Evolutionary conservation across 2,329 filamentous ascomycete species (phyloP), one percentile per base, ranked within the genome.

Genomic region (Cladosporium cucumerinum): DNA sequence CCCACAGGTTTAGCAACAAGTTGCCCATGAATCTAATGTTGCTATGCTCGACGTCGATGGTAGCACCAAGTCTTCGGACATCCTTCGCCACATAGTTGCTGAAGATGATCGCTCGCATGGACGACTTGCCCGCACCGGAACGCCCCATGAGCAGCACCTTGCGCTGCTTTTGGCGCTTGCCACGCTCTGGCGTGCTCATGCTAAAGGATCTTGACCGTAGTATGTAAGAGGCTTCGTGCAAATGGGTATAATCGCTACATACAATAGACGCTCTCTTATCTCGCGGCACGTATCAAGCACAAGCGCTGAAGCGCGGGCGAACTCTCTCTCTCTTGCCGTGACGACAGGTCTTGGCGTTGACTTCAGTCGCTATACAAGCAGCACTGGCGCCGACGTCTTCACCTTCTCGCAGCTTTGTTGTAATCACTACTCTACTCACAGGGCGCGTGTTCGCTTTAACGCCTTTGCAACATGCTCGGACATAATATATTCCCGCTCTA

Each of bases 21-120:
- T 98, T 98, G 61, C 95, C 95, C 81, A 99, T 91, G 81, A 99
- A 99, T 78, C 97, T 97, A 79, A 98, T 95, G 80, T 97, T 95
- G 68, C 93, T 97, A 74, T 98, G 91, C 79, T 99, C 95, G 66
- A 99, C 95, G 76, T 99, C 95, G 76, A 99, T 98, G 14, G 95
- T 99, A 1, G 95, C 95, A 70, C 95, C 95, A 64, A 99, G 82
- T 65, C 95, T 84, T 46, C 95, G 86, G 7, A 97, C 97, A 78
- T 99, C 95, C 75, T 96, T 93, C 64, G 95, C 95, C 69, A 98
- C 93, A 77, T 97, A 98, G 79, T 98, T 98, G 82, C 92, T 97
- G 80, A 99, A 99, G 77, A 99, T 97, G 75, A 99, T 98, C 74
- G 91, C 95, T 69, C 95, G 87, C 95, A 99, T 99, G 64, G 93